Evolutionary conservation across 1,284 basidiomycete species (phyloP).

Genomic region (Microstroma glucosiphilum): DNA sequence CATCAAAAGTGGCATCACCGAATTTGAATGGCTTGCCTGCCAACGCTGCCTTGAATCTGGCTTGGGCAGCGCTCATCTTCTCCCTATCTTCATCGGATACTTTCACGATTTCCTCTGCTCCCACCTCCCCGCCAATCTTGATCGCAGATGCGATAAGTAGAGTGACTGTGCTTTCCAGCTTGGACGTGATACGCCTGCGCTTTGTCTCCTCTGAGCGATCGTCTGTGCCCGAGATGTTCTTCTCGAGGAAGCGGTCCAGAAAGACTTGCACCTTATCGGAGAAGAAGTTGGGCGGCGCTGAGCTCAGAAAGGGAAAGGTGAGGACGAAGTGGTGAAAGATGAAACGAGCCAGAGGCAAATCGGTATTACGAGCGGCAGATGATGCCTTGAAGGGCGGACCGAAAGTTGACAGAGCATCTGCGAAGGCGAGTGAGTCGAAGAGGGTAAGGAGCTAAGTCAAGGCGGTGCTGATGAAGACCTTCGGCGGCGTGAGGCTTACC

Average conservation of each 20-base stretch:
- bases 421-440: neutral
- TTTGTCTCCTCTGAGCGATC: constrained; percentile 36
- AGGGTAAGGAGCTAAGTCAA: neutral
- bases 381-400: constrained; percentile 48
- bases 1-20: constrained; percentile 25
- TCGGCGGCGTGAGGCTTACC: neutral
- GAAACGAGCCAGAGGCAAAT: constrained; percentile 44
- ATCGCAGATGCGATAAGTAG: constrained; percentile 42
- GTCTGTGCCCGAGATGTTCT: constrained; percentile 36
- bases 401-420: constrained; percentile 42
- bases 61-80: constrained; percentile 32
- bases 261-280: constrained; percentile 49
- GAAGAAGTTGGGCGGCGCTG: constrained; percentile 47
- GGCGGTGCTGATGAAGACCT: neutral
- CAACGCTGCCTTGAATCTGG: constrained; percentile 27
- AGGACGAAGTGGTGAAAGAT: constrained; percentile 48
- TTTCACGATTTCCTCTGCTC: constrained; percentile 41
- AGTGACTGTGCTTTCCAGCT: constrained; percentile 33
- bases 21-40: constrained; percentile 9
- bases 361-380: constrained; percentile 20
- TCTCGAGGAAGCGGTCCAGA: constrained; percentile 40
- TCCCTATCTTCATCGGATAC: constrained; percentile 36
- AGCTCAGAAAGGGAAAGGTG: constrained; percentile 46
- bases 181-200: constrained; percentile 26
- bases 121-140: constrained; percentile 22